Conservation (phyloP, 257 asterid genomes). For the Solanum chilense region DNA sequence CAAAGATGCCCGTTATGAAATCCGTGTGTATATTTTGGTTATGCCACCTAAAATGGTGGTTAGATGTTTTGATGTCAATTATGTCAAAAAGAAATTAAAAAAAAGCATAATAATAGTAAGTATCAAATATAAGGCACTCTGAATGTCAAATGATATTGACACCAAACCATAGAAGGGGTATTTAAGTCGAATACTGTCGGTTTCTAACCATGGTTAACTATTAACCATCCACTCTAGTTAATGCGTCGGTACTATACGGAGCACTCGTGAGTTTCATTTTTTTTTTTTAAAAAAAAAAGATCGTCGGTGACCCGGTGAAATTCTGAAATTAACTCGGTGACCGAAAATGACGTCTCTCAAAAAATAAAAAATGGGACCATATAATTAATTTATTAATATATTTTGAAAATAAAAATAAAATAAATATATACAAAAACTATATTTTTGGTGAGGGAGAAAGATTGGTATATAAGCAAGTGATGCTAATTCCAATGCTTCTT, state of each 20-base stretch:
- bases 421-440: not conserved
- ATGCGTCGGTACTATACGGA: not conserved
- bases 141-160: not conserved
- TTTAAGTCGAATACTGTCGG: not conserved
- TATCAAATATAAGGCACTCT: not conserved
- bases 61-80: not conserved
- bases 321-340: constrained; percentile 5
- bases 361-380: not conserved
- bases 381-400: not conserved
- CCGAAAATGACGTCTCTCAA: constrained; percentile 7
- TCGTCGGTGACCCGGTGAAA: constrained; percentile 24
- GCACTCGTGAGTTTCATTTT: constrained; percentile 5
- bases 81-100: not conserved
- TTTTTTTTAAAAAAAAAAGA: no score
- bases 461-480: constrained; percentile 45
- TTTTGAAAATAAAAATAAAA: not conserved
- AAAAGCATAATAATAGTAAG: not conserved
- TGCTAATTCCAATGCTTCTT: constrained; percentile 45
- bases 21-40: not conserved
- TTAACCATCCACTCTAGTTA: not conserved
- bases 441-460: constrained; percentile 4
- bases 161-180: not conserved
- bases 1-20: no score
- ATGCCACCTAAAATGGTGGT: not conserved
- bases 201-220: constrained; percentile 11